A percentile compares a stretch with the other conserved stretches of the same genome.
Evolutionary conservation across 1,139 yeast genomes (phyloP).

Genomic region (Cylindricascospora bacillispora): DNA sequence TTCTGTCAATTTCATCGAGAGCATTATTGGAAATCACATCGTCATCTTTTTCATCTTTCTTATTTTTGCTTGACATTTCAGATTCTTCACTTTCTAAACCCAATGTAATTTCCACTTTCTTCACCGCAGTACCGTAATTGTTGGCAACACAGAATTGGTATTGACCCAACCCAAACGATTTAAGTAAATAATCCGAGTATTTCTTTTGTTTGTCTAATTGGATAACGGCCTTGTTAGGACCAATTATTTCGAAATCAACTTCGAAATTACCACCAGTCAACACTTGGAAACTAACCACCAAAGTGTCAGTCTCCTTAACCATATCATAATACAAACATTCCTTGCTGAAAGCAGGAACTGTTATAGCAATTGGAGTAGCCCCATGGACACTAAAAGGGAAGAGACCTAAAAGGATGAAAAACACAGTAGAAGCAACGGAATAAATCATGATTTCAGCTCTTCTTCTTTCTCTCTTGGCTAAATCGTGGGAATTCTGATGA

Average conservation of each 20-base stretch:
- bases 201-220: conserved; percentile 41
- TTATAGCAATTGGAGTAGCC: conserved; percentile 26
- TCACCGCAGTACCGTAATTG: conserved; percentile 51
- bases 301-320: conserved; percentile 25
- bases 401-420: background rate
- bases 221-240: conserved; percentile 46
- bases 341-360: conserved; percentile 29
- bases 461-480: too few species aligned
- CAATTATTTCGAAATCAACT: conserved; percentile 47
- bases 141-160: conserved; percentile 57
- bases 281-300: conserved; percentile 34
- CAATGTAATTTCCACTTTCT: conserved; percentile 53
- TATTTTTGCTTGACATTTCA: conserved; percentile 18
- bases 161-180: conserved; percentile 43
- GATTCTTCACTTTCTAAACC: conserved; percentile 30
- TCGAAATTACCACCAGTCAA: conserved; percentile 60
- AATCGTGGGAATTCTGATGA: too few species aligned
- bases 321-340: conserved; percentile 31
- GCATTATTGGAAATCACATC: conserved; percentile 45
- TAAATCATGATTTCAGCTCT: too few species aligned
- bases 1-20: conserved; percentile 45
- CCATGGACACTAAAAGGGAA: too few species aligned
- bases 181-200: conserved; percentile 48
- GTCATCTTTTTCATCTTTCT: conserved; percentile 35
- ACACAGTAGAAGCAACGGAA: background rate